phyloP scores from a whole-genome alignment of 1,284 basidiomycete species.

The Leccinum variabile region DNA sequence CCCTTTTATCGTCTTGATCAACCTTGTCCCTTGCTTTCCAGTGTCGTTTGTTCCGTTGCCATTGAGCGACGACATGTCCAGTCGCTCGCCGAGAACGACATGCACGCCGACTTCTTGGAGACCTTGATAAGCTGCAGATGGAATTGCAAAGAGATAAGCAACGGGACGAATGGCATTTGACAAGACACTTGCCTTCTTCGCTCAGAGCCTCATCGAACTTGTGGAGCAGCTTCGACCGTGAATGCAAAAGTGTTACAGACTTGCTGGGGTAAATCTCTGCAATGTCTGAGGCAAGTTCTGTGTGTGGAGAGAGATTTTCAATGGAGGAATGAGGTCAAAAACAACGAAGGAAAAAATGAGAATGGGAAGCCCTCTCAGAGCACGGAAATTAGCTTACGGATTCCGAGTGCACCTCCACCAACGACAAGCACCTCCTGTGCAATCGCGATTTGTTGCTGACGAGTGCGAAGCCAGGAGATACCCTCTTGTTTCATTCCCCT shows the following conservation, averaged over 20 bases:
- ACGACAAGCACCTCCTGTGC: constrained; percentile 53
- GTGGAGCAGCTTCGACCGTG: constrained; percentile 57
- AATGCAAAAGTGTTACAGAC: constrained; percentile 68
- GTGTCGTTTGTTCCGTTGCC: constrained; percentile 1
- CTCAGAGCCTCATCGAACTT: constrained; percentile 60
- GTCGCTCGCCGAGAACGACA: constrained; percentile 56
- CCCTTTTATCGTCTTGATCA: constrained; percentile 57
- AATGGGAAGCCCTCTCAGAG: neutral
- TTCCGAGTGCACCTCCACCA: constrained; percentile 62
- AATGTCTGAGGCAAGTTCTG: constrained; percentile 69
- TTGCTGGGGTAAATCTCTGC: constrained; percentile 59
- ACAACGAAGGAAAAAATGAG: neutral
- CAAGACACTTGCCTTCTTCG: constrained; percentile 43
- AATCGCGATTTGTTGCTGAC: constrained; percentile 45
- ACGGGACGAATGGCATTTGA: neutral
- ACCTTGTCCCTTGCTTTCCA: constrained; percentile 14
- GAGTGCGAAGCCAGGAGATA: constrained; percentile 48
- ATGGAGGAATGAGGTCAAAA: neutral
- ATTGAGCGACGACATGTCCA: constrained; percentile 45
- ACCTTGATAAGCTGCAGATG: constrained; percentile 43
- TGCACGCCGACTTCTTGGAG: constrained; percentile 45
- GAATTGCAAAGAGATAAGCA: neutral
- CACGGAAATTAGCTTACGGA: constrained; percentile 45
- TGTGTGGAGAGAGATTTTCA: neutral
- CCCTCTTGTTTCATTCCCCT: constrained; percentile 49